Conservation (phyloP, 2,329 filamentous ascomycete species). For the Claviceps cyperi region DNA sequence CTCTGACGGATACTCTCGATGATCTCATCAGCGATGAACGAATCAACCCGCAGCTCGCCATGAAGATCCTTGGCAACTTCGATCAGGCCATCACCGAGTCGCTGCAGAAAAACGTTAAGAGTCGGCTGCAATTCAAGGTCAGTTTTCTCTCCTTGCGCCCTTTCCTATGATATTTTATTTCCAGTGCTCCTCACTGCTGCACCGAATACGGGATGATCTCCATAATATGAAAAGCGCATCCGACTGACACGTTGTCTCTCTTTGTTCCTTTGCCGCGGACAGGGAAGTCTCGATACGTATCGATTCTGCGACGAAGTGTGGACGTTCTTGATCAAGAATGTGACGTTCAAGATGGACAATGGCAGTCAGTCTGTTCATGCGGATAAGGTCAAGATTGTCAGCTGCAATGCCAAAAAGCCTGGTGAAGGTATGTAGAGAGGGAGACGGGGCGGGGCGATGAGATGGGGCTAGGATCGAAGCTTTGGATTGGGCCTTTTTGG, state of each 20-base stretch:
- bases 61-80: slow-evolving; percentile 95
- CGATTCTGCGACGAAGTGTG: slow-evolving; percentile 99
- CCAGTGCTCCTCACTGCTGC: not conserved
- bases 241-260: not conserved
- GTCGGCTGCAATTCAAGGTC: slow-evolving; percentile 90
- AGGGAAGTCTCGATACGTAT: slow-evolving; percentile 97
- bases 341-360: slow-evolving; percentile 95
- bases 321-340: slow-evolving; percentile 98
- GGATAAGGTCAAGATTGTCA: slow-evolving; percentile 96
- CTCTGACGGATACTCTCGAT: slow-evolving; percentile 92
- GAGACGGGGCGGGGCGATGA: not conserved
- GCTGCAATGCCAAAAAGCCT: slow-evolving; percentile 75
- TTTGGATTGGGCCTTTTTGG: not conserved
- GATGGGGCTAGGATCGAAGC: not conserved
- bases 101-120: slow-evolving; percentile 82
- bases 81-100: slow-evolving; percentile 87
- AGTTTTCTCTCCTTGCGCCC: slow-evolving; percentile 4
- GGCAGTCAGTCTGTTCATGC: slow-evolving; percentile 57
- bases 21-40: slow-evolving; percentile 86
- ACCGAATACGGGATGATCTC: not conserved
- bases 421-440: slow-evolving; percentile 20
- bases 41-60: slow-evolving; percentile 94
- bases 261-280: not conserved
- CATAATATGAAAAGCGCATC: not conserved
- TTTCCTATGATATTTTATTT: no score